Evolutionary conservation across 2,329 filamentous ascomycete genomes (phyloP).

Genomic region (Botryotinia globosa): DNA sequence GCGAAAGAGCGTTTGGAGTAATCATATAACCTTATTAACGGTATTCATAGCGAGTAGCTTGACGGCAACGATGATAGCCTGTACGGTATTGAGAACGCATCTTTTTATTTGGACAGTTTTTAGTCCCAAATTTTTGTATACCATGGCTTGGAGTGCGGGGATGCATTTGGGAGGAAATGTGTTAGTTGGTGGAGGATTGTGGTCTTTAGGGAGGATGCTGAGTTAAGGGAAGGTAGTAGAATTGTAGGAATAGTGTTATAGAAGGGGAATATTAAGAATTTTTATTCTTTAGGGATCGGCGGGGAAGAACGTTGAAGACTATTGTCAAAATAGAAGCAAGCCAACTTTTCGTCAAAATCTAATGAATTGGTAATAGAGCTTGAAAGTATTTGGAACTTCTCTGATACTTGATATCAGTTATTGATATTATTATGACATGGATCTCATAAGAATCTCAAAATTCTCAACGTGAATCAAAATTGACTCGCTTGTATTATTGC

Average conservation of each 20-base stretch:
- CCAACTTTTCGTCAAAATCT: not conserved
- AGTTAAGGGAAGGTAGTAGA: conserved; percentile 10
- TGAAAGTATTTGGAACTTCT: not conserved
- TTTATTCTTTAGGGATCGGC: not conserved
- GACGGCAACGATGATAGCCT: conserved; percentile 81
- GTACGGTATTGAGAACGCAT: conserved; percentile 78
- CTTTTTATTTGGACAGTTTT: conserved; percentile 99
- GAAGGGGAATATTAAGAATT: not conserved
- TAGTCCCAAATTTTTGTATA: conserved; percentile 92
- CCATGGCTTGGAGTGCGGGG: conserved; percentile 79
- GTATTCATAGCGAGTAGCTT: conserved; percentile 65
- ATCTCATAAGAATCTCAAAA: not conserved
- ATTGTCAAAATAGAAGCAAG: not conserved
- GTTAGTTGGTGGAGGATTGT: conserved; percentile 56
- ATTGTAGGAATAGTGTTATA: not conserved
- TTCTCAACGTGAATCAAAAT: not conserved
- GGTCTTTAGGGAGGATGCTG: conserved; percentile 49
- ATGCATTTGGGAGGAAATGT: conserved; percentile 77
- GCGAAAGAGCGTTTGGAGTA: conserved; percentile 29
- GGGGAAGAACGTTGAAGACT: not conserved
- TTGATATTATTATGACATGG: not conserved
- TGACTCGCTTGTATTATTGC: not conserved
- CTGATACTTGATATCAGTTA: not conserved
- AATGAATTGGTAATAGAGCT: not conserved
- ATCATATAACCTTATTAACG: conserved; percentile 64